phyloP scores from a whole-genome alignment of 305 asterid species.

The Fraxinus albicans region DNA sequence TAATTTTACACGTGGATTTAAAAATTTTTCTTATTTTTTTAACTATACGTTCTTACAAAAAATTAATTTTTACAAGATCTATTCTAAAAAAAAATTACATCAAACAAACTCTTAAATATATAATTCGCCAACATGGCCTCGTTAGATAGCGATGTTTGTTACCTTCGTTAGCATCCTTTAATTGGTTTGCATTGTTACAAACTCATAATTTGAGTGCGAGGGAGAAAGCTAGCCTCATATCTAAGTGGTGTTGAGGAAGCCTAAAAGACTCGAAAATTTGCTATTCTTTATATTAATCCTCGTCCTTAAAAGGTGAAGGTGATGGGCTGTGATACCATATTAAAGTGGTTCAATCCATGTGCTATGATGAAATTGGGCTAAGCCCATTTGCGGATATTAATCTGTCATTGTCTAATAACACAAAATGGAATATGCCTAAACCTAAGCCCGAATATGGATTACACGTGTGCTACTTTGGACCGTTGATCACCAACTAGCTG shows the following conservation, averaged over 20 bases:
- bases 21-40: not conserved
- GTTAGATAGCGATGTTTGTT: not conserved
- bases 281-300: not conserved
- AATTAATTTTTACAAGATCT: not conserved
- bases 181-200: not conserved
- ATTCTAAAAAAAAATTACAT: not conserved
- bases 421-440: no score
- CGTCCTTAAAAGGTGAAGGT: not conserved
- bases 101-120: not conserved
- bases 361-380: no score
- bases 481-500: no score
- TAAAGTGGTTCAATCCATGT: no score
- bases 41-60: not conserved
- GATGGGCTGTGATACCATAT: no score
- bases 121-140: not conserved
- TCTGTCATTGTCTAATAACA: no score
- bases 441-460: no score
- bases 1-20: not conserved
- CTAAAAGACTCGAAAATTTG: not conserved
- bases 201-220: not conserved
- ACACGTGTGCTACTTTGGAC: no score
- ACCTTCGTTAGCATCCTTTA: not conserved
- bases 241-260: not conserved
- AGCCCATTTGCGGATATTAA: no score
- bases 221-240: not conserved